Evolutionary conservation across 495 filamentous ascomycete genomes (phyloP).

Genomic region (Clohesyomyces aquaticus): DNA sequence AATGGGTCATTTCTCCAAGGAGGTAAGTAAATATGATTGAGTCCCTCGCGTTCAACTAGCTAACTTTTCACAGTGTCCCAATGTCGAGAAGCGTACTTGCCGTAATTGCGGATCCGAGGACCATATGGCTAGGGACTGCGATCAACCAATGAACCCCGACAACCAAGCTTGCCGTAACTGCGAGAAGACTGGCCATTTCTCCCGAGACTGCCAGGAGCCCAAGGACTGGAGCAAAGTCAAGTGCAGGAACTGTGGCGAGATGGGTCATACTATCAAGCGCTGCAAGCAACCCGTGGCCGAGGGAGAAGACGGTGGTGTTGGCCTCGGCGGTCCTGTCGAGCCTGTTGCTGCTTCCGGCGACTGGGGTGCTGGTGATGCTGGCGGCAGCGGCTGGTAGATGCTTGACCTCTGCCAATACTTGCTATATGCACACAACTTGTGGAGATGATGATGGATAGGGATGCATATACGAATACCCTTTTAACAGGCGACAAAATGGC

Average conservation of each 20-base stretch:
- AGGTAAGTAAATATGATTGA: conserved; percentile 44
- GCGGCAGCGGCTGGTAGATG: conserved; percentile 3
- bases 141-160: conserved; percentile 56
- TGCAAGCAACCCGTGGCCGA: conserved; percentile 3
- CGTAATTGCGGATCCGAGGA: conserved; percentile 58
- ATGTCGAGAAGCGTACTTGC: conserved; percentile 54
- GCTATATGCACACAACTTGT: too few relatives aligned
- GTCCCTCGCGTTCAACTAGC: not conserved
- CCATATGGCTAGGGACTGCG: conserved; percentile 61
- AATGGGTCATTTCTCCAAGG: conserved; percentile 79
- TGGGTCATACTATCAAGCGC: conserved; percentile 31
- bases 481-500: not conserved
- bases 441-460: not conserved
- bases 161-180: conserved; percentile 70
- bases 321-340: conserved; percentile 5
- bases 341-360: conserved; percentile 3
- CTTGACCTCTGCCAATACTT: not conserved
- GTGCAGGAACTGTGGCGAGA: conserved; percentile 75
- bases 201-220: conserved; percentile 75
- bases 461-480: not conserved
- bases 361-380: conserved; percentile 10
- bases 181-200: conserved; percentile 69
- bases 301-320: not conserved
- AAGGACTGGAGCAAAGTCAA: conserved; percentile 75
- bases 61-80: conserved; percentile 60